phyloP scores from a whole-genome alignment of 2,329 filamentous ascomycete species.

The Blastomyces silverae region DNA sequence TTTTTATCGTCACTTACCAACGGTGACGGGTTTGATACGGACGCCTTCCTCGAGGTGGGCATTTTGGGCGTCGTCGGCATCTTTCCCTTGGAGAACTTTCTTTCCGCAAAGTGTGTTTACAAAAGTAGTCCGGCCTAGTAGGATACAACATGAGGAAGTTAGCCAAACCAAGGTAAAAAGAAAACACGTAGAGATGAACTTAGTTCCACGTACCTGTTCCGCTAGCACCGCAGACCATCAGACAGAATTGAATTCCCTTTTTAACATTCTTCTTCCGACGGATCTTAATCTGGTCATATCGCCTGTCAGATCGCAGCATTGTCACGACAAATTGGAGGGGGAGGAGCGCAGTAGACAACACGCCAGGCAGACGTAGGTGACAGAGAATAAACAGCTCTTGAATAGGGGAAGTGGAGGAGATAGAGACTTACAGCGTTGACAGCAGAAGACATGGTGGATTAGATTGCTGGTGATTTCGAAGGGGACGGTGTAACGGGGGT shows the following conservation, averaged over 20 bases:
- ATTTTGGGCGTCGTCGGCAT: constrained; percentile 79
- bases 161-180: constrained; percentile 19
- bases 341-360: background rate
- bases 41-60: constrained; percentile 95
- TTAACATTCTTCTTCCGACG: constrained; percentile 99
- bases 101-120: constrained; percentile 99
- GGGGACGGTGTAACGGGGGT: constrained; percentile 17
- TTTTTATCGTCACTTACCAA: constrained; percentile 58
- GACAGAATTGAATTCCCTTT: constrained; percentile 99
- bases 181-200: constrained; percentile 5
- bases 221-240: constrained; percentile 99
- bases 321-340: constrained; percentile 7
- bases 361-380: background rate
- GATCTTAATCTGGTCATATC: constrained; percentile 68
- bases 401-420: background rate
- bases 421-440: constrained; percentile 46
- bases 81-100: constrained; percentile 82
- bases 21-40: constrained; percentile 96
- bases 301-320: constrained; percentile 17
- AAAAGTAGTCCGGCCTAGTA: constrained; percentile 85
- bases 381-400: background rate
- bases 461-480: constrained; percentile 10
- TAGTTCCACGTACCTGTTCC: constrained; percentile 68
- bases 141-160: constrained; percentile 19
- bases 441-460: constrained; percentile 14